phyloP scores from a whole-genome alignment of 116 monocot genomes.

The Papilionanthe hybrid region DNA sequence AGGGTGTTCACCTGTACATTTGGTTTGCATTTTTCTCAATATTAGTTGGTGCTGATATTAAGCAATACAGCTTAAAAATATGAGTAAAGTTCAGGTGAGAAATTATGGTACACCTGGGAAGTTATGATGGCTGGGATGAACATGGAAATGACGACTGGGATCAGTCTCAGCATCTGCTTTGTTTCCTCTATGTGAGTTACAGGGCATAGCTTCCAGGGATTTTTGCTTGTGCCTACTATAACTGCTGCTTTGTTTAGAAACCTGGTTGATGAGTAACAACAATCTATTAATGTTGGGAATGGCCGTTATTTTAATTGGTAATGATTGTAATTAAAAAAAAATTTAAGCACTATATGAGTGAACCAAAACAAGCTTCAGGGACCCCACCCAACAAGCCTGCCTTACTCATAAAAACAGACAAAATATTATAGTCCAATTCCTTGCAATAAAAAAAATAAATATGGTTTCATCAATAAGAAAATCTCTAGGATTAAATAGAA shows the following conservation, averaged over 20 bases:
- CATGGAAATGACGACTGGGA: conserved; percentile 30
- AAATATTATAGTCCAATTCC: too few species aligned
- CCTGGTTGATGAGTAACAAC: background rate
- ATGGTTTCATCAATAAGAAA: background rate
- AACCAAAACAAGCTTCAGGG: too few species aligned
- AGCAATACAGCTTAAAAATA: background rate
- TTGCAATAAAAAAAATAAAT: too few species aligned
- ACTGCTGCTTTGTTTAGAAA: conserved; percentile 50
- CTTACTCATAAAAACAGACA: too few species aligned
- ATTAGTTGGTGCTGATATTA: background rate
- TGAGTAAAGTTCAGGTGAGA: background rate
- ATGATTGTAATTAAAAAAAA: too few species aligned
- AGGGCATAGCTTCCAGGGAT: conserved; percentile 32
- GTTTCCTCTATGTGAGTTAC: conserved; percentile 71
- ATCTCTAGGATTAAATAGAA: background rate
- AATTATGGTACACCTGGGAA: conserved; percentile 22
- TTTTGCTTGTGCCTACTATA: background rate
- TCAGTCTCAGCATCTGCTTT: conserved; percentile 47
- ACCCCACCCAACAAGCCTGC: too few species aligned
- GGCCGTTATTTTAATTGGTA: too few species aligned
- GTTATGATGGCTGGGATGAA: conserved; percentile 38
- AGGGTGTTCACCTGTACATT: conserved; percentile 32
- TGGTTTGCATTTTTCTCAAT: background rate
- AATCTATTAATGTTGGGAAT: background rate
- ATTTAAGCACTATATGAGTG: too few species aligned